Evolutionary conservation across 805 yeast genomes (phyloP).

Genomic region (Ogataea nakhonphanomensis): DNA sequence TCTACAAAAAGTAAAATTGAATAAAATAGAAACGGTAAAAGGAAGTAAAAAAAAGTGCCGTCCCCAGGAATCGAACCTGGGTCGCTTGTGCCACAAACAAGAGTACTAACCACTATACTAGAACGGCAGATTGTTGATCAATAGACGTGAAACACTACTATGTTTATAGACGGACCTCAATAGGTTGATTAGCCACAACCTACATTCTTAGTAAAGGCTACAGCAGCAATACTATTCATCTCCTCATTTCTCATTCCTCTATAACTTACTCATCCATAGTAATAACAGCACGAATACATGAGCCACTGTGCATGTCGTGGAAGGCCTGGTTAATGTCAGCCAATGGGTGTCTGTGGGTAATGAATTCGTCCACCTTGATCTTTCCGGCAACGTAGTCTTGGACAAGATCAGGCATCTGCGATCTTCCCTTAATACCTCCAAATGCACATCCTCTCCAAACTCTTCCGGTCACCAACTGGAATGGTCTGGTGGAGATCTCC

Average conservation of each 20-base stretch:
- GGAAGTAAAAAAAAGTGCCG: slow-evolving; percentile 16
- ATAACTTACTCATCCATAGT: slow-evolving; percentile 27
- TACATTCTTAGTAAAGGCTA: not conserved
- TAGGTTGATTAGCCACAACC: too few species aligned
- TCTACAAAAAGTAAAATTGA: too few species aligned
- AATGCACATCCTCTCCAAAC: slow-evolving; percentile 99
- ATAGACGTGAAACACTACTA: not conserved
- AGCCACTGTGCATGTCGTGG: slow-evolving; percentile 92
- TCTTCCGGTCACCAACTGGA: slow-evolving; percentile 98
- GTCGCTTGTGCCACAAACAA: slow-evolving; percentile 31
- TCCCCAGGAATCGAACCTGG: slow-evolving; percentile 28
- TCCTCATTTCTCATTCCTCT: slow-evolving; percentile 6
- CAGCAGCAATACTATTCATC: not conserved
- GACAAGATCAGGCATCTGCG: slow-evolving; percentile 89
- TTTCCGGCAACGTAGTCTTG: slow-evolving; percentile 78
- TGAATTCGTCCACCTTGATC: slow-evolving; percentile 89
- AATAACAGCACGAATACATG: slow-evolving; percentile 86
- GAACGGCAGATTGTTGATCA: slow-evolving; percentile 17
- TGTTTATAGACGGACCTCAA: too few species aligned
- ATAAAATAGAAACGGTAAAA: too few species aligned
- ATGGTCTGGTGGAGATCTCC: slow-evolving; percentile 95
- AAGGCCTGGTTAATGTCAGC: slow-evolving; percentile 82
- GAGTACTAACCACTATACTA: slow-evolving; percentile 31
- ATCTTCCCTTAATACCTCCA: slow-evolving; percentile 97
- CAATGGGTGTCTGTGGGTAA: slow-evolving; percentile 84